Conservation (phyloP, 208 protist species). For the Naegleria lovaniensis region DNA sequence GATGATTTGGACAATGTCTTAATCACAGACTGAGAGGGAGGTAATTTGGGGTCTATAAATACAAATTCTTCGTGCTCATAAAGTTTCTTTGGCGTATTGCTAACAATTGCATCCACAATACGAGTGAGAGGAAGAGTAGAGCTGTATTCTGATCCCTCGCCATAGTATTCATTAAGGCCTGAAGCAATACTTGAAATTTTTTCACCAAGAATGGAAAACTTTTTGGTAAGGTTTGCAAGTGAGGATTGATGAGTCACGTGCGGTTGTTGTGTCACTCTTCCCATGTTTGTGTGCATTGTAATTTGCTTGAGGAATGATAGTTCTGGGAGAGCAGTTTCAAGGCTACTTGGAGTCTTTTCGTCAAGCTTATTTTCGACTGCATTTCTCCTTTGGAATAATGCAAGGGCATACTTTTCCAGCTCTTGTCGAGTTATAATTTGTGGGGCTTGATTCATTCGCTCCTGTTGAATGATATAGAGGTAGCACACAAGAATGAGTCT, state of each 20-base stretch:
- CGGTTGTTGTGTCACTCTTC: neutral
- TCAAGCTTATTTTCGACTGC: neutral
- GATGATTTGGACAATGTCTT: neutral
- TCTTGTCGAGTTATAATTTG: neutral
- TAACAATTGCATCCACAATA: neutral
- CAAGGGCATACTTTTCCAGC: neutral
- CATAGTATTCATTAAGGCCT: conserved; percentile 8
- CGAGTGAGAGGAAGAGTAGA: neutral
- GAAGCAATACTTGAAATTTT: neutral
- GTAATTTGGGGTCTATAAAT: conserved; percentile 8
- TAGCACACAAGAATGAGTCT: conserved; percentile 58
- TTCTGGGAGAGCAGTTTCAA: neutral
- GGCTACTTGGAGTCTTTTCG: neutral
- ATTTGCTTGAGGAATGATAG: neutral
- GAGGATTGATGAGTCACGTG: neutral
- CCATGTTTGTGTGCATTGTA: neutral
- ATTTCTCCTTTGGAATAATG: neutral
- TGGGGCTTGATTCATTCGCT: neutral
- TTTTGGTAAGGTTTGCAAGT: neutral
- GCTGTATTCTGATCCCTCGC: neutral
- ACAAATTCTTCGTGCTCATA: neutral
- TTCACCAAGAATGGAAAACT: neutral
- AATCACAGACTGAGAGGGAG: neutral
- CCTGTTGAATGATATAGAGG: conserved; percentile 33
- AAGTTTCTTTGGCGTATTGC: neutral